Percentiles rank a stretch among this genome's conserved stretches.
phyloP scores from a whole-genome alignment of 306 rosid species.

The Quercus ilex region DNA sequence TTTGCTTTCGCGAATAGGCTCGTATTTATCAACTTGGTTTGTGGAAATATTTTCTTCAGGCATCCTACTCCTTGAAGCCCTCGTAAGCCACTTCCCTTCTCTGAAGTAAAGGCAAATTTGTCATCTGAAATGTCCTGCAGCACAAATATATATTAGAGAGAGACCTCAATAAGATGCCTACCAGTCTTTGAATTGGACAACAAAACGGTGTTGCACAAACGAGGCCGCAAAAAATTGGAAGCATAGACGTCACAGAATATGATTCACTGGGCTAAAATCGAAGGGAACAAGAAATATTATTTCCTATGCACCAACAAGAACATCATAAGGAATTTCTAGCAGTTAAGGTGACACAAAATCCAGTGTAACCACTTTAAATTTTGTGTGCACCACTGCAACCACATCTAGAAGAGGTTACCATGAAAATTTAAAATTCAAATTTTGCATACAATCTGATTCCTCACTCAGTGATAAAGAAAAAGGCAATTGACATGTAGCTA shows the following conservation, averaged over 20 bases:
- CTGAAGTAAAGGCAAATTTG: conserved; percentile 4
- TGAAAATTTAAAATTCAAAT: background rate
- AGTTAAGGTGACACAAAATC: background rate
- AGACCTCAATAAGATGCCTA: background rate
- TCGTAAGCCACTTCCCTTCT: conserved; percentile 13
- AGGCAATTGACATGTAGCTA: background rate
- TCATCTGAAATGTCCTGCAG: conserved; percentile 31
- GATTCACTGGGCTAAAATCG: background rate
- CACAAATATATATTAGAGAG: background rate
- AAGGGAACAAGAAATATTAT: background rate
- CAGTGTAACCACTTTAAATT: background rate
- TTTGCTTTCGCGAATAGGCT: conserved; percentile 36
- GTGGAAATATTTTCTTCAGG: conserved; percentile 1
- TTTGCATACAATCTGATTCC: background rate
- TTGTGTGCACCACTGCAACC: background rate
- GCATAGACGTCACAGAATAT: background rate
- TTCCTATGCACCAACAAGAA: background rate
- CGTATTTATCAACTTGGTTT: conserved; percentile 2
- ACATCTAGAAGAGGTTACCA: background rate
- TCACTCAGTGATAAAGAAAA: background rate
- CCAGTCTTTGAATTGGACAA: background rate
- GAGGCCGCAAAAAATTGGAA: background rate
- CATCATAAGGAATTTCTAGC: conserved; percentile 5
- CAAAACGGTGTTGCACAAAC: background rate
- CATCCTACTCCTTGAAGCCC: conserved; percentile 5